phyloP scores from a whole-genome alignment of 176 grass and related monocot genomes.

The sorghum (Sorghum bicolor) region DNA sequence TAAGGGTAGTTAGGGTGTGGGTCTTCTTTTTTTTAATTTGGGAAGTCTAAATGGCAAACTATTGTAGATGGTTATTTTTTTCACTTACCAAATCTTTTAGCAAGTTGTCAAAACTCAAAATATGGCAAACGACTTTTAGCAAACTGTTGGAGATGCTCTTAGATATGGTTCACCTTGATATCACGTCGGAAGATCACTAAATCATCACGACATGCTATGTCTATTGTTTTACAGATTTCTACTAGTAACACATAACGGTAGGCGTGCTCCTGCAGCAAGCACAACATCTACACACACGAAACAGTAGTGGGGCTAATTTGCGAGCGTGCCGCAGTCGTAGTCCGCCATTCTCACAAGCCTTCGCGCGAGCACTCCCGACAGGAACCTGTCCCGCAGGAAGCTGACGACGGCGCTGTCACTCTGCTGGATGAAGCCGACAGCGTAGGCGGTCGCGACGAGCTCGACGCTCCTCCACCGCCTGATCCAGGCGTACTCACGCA shows the following conservation, averaged over 20 bases:
- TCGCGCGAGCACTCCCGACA: slow-evolving; percentile 25
- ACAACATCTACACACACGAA: not conserved
- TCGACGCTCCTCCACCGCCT: slow-evolving; percentile 64
- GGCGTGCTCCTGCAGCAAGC: not conserved
- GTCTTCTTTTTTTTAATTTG: too few relatives aligned
- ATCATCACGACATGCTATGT: too few relatives aligned
- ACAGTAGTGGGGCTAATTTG: not conserved
- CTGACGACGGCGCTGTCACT: slow-evolving; percentile 12
- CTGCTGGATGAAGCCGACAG: slow-evolving; percentile 51
- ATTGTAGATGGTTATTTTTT: too few relatives aligned
- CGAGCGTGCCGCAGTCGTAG: slow-evolving; percentile 52
- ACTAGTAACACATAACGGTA: not conserved
- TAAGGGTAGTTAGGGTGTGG: too few relatives aligned
- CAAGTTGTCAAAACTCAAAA: too few relatives aligned
- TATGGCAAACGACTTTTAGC: too few relatives aligned
- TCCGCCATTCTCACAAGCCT: slow-evolving; percentile 19
- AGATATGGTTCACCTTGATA: too few relatives aligned
- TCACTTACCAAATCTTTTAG: too few relatives aligned
- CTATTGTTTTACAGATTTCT: too few relatives aligned
- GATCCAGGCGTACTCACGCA: slow-evolving; percentile 42
- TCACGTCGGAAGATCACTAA: too few relatives aligned
- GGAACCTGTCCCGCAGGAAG: slow-evolving; percentile 49
- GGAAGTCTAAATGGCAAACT: too few relatives aligned
- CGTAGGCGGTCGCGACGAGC: slow-evolving; percentile 31
- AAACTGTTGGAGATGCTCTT: too few relatives aligned